Conservation (phyloP, 1,284 basidiomycete species). For the Rhodotorula sp. region DNA sequence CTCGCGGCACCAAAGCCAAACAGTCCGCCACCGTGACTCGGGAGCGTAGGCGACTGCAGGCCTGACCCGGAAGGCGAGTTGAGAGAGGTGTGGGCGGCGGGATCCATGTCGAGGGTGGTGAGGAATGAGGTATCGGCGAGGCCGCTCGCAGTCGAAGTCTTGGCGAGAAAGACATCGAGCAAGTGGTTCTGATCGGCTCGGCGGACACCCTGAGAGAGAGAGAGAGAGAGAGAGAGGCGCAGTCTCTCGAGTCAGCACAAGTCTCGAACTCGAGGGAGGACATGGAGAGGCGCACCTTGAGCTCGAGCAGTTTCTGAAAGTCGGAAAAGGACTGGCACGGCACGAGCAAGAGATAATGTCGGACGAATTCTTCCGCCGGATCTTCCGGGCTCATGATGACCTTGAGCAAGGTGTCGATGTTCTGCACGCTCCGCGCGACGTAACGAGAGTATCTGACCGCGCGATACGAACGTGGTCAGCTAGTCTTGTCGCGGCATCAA, state of each 20-base stretch:
- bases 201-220: constrained; percentile 62
- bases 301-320: constrained; percentile 96
- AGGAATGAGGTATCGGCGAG: constrained; percentile 85
- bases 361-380: constrained; percentile 86
- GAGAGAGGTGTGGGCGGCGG: constrained; percentile 46
- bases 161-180: constrained; percentile 83
- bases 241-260: too few species aligned
- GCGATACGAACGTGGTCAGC: neutral
- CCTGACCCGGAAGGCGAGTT: constrained; percentile 35
- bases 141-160: constrained; percentile 82
- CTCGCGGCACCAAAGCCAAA: constrained; percentile 3
- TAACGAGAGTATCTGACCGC: constrained; percentile 69
- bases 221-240: too few species aligned
- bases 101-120: constrained; percentile 90
- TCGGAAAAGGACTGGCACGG: constrained; percentile 90
- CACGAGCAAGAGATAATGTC: constrained; percentile 88
- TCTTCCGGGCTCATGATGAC: constrained; percentile 91
- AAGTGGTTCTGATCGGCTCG: constrained; percentile 82
- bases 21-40: constrained; percentile 5
- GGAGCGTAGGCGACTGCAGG: constrained; percentile 25
- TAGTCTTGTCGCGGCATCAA: neutral
- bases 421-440: constrained; percentile 72
- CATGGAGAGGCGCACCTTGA: constrained; percentile 57
- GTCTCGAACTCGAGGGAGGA: too few species aligned
- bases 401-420: constrained; percentile 85